Evolutionary conservation across 352 stramenopile genomes (phyloP).

Genomic region (Globisporangium mamillatum): DNA sequence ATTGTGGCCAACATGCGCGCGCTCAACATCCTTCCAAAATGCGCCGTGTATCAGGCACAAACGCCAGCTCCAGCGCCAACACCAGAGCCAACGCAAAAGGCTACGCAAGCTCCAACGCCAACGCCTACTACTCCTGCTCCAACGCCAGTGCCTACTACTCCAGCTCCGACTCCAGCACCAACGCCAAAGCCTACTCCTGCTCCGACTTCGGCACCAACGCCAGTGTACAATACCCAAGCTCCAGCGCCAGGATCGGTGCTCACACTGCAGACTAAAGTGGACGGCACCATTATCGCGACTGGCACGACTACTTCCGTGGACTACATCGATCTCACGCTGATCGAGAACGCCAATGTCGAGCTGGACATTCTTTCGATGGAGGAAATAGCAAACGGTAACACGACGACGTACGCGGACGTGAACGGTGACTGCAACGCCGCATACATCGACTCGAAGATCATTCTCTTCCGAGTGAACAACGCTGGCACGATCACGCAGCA

Average conservation of each 20-base stretch:
- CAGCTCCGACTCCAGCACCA: slow-evolving; percentile 15
- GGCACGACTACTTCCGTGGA: slow-evolving; percentile 53
- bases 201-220: slow-evolving; percentile 9
- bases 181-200: slow-evolving; percentile 12
- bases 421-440: slow-evolving; percentile 70
- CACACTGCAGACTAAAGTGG: slow-evolving; percentile 30
- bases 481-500: slow-evolving; percentile 18
- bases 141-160: slow-evolving; percentile 10
- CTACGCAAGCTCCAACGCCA: slow-evolving; percentile 19
- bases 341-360: slow-evolving; percentile 36
- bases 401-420: slow-evolving; percentile 42
- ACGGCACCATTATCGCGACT: slow-evolving; percentile 67
- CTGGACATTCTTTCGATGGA: slow-evolving; percentile 72
- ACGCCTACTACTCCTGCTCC: slow-evolving; percentile 6
- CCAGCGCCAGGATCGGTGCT: slow-evolving; percentile 9
- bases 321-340: slow-evolving; percentile 61
- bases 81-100: slow-evolving; percentile 3
- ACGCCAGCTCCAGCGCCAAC: slow-evolving; percentile 17
- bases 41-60: slow-evolving; percentile 27
- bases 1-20: slow-evolving; percentile 51
- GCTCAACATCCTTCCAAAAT: slow-evolving; percentile 38
- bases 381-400: slow-evolving; percentile 11
- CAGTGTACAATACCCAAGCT: slow-evolving; percentile 1
- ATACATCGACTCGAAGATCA: slow-evolving; percentile 60
- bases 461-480: slow-evolving; percentile 45